Evolutionary conservation across 352 stramenopile genomes (phyloP).

Genomic region (Phytophthora idaei): DNA sequence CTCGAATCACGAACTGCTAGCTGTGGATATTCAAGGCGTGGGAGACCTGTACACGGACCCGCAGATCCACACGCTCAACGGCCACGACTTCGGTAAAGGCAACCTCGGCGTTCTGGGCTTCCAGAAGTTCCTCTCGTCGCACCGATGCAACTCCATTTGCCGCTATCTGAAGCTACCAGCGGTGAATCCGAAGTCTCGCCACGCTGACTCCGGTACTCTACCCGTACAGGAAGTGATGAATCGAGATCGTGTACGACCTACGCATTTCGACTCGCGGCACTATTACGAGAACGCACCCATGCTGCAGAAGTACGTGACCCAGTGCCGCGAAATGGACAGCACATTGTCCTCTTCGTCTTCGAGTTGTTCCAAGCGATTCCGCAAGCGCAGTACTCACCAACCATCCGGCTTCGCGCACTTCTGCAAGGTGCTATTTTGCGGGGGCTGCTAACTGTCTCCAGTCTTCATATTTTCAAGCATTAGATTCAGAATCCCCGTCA

Average conservation of each 20-base stretch:
- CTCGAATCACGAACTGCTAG: conserved; percentile 91
- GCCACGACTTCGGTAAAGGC: conserved; percentile 88
- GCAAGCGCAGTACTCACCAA: conserved; percentile 17
- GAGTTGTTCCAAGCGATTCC: conserved; percentile 29
- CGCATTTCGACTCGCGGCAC: conserved; percentile 83
- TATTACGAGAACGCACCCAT: conserved; percentile 89
- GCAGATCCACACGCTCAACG: conserved; percentile 89
- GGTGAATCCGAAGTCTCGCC: conserved; percentile 80
- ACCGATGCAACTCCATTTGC: conserved; percentile 90
- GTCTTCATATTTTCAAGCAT: conserved; percentile 20
- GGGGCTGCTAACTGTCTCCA: conserved; percentile 21
- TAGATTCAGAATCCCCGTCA: conserved; percentile 29
- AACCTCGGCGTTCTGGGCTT: conserved; percentile 86
- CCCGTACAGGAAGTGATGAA: conserved; percentile 87
- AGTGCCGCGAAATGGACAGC: conserved; percentile 60
- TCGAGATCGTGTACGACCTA: conserved; percentile 64
- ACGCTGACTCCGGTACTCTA: conserved; percentile 75
- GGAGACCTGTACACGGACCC: conserved; percentile 97
- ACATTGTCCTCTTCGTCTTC: conserved; percentile 39
- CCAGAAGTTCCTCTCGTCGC: conserved; percentile 87
- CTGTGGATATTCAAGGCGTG: conserved; percentile 96
- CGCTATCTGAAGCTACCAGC: conserved; percentile 84
- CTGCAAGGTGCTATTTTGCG: conserved; percentile 37
- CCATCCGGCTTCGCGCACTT: conserved; percentile 20
- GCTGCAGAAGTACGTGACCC: conserved; percentile 85